Evolutionary conservation across 768 basidiomycete species (phyloP).

Genomic region (Cyathus striatus): DNA sequence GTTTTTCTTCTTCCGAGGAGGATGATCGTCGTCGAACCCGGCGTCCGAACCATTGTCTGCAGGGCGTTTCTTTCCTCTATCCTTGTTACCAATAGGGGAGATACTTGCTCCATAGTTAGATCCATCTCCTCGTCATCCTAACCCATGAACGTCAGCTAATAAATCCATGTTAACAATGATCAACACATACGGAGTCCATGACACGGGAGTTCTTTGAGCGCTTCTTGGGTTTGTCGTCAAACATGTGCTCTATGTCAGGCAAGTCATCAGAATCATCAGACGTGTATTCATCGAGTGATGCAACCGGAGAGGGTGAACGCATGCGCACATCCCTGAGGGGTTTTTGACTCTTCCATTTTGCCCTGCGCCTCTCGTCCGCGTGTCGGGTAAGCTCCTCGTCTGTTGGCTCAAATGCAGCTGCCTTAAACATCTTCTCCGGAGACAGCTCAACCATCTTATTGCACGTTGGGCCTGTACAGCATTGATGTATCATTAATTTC

Average conservation of each 20-base stretch:
- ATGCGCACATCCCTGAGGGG: slow-evolving; percentile 13
- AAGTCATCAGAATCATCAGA: slow-evolving; percentile 44
- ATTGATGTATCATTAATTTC: not conserved
- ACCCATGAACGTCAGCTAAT: not conserved
- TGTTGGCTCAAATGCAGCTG: slow-evolving; percentile 65
- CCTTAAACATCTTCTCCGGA: slow-evolving; percentile 49
- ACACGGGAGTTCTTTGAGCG: slow-evolving; percentile 26
- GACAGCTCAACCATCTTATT: slow-evolving; percentile 56
- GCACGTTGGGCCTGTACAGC: slow-evolving; percentile 59
- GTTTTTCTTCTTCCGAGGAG: slow-evolving; percentile 1
- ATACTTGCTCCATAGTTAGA: slow-evolving; percentile 24
- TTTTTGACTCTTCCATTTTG: slow-evolving; percentile 16
- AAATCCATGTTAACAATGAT: too few species aligned
- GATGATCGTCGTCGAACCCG: slow-evolving; percentile 11
- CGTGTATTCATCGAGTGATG: slow-evolving; percentile 20
- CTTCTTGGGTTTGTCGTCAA: slow-evolving; percentile 26
- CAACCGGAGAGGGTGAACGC: slow-evolving; percentile 19
- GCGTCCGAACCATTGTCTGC: slow-evolving; percentile 18
- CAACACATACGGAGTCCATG: too few species aligned
- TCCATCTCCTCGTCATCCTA: slow-evolving; percentile 12
- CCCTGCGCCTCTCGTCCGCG: slow-evolving; percentile 15
- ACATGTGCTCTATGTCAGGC: slow-evolving; percentile 40
- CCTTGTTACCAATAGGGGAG: slow-evolving; percentile 9
- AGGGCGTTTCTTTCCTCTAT: slow-evolving; percentile 4
- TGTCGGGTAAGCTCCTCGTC: slow-evolving; percentile 47